phyloP scores from a whole-genome alignment of 1,284 basidiomycete genomes.

The Boletus putidus region DNA sequence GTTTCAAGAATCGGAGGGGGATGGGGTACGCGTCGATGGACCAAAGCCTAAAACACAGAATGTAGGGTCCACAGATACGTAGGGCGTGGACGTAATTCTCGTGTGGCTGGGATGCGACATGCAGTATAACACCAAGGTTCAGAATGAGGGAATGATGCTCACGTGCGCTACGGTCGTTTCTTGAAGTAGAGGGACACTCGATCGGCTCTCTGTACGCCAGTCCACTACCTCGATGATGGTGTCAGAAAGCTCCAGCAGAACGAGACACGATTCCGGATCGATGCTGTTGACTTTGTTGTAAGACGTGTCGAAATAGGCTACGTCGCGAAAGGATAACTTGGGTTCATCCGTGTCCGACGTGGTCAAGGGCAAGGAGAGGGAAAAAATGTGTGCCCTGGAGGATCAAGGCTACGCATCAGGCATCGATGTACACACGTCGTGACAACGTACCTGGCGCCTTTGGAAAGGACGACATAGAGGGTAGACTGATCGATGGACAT shows the following conservation, averaged over 20 bases:
- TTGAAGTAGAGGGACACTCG: conserved; percentile 1
- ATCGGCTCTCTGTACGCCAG: conserved; percentile 19
- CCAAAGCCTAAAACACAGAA: conserved; percentile 50
- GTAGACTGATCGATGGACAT: conserved; percentile 11
- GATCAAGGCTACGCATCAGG: not conserved
- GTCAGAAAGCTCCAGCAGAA: conserved; percentile 1
- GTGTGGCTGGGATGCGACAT: conserved; percentile 37
- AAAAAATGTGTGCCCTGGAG: conserved; percentile 13
- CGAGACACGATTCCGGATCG: conserved; percentile 21
- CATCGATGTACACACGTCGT: not conserved
- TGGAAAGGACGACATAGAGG: conserved; percentile 11
- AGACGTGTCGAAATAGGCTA: conserved; percentile 8
- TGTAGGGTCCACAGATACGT: conserved; percentile 45
- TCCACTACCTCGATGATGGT: conserved; percentile 19
- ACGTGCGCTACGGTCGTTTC: conserved; percentile 4
- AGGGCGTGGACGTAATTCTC: conserved; percentile 43
- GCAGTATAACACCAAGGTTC: not conserved
- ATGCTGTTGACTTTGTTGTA: conserved; percentile 2
- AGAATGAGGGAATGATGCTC: not conserved
- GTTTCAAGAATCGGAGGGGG: not conserved
- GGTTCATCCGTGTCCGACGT: not conserved
- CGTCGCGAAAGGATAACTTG: conserved; percentile 3
- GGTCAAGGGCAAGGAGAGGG: conserved; percentile 1
- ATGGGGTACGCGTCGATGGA: conserved; percentile 51
- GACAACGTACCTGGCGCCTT: conserved; percentile 4